phyloP scores from a whole-genome alignment of 495 filamentous ascomycete species.

The Xylaria longipes region DNA sequence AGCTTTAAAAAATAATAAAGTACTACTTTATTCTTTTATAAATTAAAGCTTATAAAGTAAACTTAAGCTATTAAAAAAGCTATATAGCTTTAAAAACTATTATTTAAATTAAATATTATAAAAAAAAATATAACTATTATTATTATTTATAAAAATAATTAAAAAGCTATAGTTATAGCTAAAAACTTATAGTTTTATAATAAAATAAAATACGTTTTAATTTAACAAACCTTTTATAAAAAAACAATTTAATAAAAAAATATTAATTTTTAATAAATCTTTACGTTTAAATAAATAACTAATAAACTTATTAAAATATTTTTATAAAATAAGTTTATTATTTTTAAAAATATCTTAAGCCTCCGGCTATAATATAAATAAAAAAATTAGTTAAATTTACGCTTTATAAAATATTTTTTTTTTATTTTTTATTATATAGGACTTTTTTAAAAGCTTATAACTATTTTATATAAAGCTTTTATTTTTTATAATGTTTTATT shows the following conservation, averaged over 20 bases:
- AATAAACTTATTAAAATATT: background rate
- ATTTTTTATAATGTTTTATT: background rate
- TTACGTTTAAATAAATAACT: background rate
- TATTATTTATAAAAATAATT: background rate
- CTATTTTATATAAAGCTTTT: background rate
- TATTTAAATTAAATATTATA: background rate
- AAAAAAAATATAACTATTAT: too few relatives aligned
- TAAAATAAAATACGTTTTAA: background rate
- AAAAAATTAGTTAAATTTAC: too few relatives aligned
- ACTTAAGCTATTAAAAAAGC: background rate
- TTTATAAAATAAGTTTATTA: background rate
- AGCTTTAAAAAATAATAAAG: background rate
- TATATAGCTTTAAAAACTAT: background rate
- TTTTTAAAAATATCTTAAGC: background rate
- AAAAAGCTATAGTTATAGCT: background rate
- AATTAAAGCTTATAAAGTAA: background rate
- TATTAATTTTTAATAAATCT: background rate
- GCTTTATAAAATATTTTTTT: too few relatives aligned
- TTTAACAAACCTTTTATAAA: too few relatives aligned
- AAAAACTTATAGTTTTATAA: background rate
- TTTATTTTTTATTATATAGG: too few relatives aligned
- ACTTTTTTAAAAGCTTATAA: background rate
- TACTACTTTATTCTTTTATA: background rate
- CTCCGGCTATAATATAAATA: too few relatives aligned
- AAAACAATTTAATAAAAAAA: too few relatives aligned